phyloP scores from a whole-genome alignment of 2,329 filamentous ascomycete species.

The Stemphylium lycopersici region DNA sequence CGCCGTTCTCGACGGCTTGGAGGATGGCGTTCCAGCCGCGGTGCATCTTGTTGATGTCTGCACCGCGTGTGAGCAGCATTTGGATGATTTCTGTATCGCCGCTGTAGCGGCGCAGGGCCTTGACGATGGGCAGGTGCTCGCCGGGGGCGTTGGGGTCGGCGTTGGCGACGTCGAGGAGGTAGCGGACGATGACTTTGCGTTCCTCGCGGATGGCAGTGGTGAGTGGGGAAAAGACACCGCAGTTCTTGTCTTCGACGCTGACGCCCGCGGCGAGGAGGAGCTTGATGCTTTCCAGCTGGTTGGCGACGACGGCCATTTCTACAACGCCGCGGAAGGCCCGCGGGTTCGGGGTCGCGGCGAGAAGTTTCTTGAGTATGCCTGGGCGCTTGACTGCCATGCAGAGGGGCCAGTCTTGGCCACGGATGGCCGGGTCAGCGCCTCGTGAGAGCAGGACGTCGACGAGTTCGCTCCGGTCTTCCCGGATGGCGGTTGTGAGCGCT shows the following conservation, averaged over 20 bases:
- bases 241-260: conserved; percentile 73
- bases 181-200: conserved; percentile 65
- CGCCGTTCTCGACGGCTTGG: conserved; percentile 46
- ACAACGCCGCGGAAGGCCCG: conserved; percentile 70
- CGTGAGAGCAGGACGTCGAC: conserved; percentile 64
- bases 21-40: conserved; percentile 46
- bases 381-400: conserved; percentile 71
- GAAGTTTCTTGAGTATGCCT: conserved; percentile 63
- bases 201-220: conserved; percentile 71
- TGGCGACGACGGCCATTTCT: conserved; percentile 70
- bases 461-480: conserved; percentile 64
- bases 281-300: conserved; percentile 71
- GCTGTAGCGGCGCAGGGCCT: conserved; percentile 66
- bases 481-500: conserved; percentile 69
- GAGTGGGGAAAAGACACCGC: conserved; percentile 72
- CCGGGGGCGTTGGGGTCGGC: conserved; percentile 71
- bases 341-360: conserved; percentile 62
- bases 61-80: conserved; percentile 67
- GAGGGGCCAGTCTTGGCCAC: conserved; percentile 73
- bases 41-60: conserved; percentile 67
- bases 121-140: conserved; percentile 74
- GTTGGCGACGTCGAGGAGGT: conserved; percentile 65
- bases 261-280: conserved; percentile 68
- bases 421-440: conserved; percentile 66
- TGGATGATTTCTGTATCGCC: conserved; percentile 68